A percentile compares a stretch with the other conserved stretches of the same genome.
phyloP scores from a whole-genome alignment of 768 basidiomycete species.

The Pisolithus orientalis region DNA sequence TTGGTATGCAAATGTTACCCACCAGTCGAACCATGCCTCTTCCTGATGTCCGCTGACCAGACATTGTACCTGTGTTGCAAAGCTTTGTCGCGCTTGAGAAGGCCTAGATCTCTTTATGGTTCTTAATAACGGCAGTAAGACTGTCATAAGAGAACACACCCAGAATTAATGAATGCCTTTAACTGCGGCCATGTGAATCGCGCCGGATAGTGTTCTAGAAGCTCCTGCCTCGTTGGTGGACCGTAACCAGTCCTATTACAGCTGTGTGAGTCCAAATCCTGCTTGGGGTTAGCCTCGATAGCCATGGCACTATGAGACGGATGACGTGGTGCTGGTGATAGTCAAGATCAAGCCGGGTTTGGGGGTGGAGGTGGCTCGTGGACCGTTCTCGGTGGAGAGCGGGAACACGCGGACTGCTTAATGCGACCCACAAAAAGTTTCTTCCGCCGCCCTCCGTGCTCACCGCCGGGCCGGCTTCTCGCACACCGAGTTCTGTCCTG shows the following conservation, averaged over 20 bases:
- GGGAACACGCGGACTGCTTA: too few relatives aligned
- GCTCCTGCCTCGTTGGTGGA: conserved; percentile 62
- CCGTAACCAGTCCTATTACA: conserved; percentile 45
- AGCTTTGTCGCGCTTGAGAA: conserved; percentile 65
- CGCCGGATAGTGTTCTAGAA: conserved; percentile 62
- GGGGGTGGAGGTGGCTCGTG: too few relatives aligned
- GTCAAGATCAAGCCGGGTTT: too few relatives aligned
- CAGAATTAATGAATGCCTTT: conserved; percentile 73
- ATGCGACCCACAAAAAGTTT: too few relatives aligned
- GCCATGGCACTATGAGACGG: not conserved
- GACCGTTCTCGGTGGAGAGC: too few relatives aligned
- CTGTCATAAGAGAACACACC: conserved; percentile 35
- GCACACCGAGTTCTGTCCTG: too few relatives aligned
- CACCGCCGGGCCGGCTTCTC: too few relatives aligned
- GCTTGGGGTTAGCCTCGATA: conserved; percentile 1
- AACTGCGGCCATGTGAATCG: conserved; percentile 73
- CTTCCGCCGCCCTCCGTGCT: too few relatives aligned
- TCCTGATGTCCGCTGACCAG: conserved; percentile 51
- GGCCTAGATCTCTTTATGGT: conserved; percentile 62
- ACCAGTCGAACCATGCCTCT: conserved; percentile 64
- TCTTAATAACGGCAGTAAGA: not conserved
- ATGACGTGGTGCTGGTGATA: too few relatives aligned
- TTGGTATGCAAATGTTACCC: conserved; percentile 14
- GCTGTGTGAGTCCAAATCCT: not conserved
- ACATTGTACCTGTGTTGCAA: conserved; percentile 63